Evolutionary conservation across 83 land plant species (phyloP), one percentile per base, ranked within the genome.

Genomic region (Picea engelmannii): DNA sequence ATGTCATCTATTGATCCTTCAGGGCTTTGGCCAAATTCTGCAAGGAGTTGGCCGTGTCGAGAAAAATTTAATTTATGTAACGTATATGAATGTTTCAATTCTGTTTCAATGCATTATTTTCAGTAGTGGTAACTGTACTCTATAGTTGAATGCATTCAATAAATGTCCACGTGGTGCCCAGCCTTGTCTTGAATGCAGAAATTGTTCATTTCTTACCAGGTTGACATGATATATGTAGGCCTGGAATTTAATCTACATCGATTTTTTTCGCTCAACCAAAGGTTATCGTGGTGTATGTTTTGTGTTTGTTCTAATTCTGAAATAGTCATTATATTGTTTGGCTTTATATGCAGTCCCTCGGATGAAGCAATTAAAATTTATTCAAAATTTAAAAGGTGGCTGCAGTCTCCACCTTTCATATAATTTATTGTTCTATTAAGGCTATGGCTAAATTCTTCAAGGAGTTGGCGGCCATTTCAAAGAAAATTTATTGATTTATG

Each of bases 101-200:
- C 79, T 60, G 90, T 55, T 12, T 55, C 49, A 44, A 44, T 55
- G 58, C 58, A 55, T 55, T 55, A 55, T n/a, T 64, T n/a, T 12
- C 55, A 27, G 76, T 85, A 88, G 83, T 90, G 91, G 59, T 27
- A 71, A 68, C 78, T 84, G 25, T 60, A 76, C 18, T 78, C 44
- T 7, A 75, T 83, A 18, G 84, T 88, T 6, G 92, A 88, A 61
- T 96, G 94, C 80, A 89, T 95, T 89, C 96, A 93, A 25, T 95
- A 94, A 73, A 94, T 93, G 66, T 85, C 88, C 35, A 60, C 55
- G 55, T 93, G 95, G 95, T 74, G 92, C 62, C 97, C 96, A 62
- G 5, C 77, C 20, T 74, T 12, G 2, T 74, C 77, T 21, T 74
- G 59, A 47, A 47, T 21, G 59, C 11, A 74, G 49, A 55, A 49